Evolutionary conservation across 805 yeast species (phyloP), one percentile per base, ranked within the genome.

Genomic region (Cephaloascus fragrans): DNA sequence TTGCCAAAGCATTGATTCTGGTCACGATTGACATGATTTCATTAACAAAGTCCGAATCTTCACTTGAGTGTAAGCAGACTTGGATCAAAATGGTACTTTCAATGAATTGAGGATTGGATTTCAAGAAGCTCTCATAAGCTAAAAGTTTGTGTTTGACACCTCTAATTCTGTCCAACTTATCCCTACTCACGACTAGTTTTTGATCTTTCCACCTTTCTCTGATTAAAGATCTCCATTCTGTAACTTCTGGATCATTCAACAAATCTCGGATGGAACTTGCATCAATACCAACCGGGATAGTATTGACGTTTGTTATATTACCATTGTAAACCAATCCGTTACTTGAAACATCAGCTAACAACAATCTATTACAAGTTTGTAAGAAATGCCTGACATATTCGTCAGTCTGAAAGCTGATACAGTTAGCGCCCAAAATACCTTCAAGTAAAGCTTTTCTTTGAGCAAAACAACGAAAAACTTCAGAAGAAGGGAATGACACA

Each of bases 361-460:
- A 61, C 28, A 93, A 66, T 39, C 96, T 69, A 48, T 83, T 85
- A 50, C 95, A 79, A 3, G 97, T 87, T 61, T 90, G 97, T 40
- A 84, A 63, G 59, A 93, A 93, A 59, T 93, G 98, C 52, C 95
- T 77, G 19, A 88, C 94, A 49, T 89, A 90, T 57, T 93, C 98
- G 20, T 80, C 80, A 9, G 90, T 89, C 57, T 93, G 98, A 64
- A 93, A 89, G 2, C 89, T 79, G 35, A 93, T 73, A 41, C 83
- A 76, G 53, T 86, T 87, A 2, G 97, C 88, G 10, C 96, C 97
- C 23, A 93, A 64, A 62, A 90, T 69, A 17, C 98, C 98, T 43
- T 73, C 69, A 14, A 93, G 64, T 12, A 93, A 68, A 10, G 73
- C 73, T 37, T 76, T 78, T 50, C 98, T 72, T 50, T 87, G 93